Evolutionary conservation across 257 asterid genomes (phyloP), one percentile per base, ranked within the genome.

Genomic region (Solanum microdontum): DNA sequence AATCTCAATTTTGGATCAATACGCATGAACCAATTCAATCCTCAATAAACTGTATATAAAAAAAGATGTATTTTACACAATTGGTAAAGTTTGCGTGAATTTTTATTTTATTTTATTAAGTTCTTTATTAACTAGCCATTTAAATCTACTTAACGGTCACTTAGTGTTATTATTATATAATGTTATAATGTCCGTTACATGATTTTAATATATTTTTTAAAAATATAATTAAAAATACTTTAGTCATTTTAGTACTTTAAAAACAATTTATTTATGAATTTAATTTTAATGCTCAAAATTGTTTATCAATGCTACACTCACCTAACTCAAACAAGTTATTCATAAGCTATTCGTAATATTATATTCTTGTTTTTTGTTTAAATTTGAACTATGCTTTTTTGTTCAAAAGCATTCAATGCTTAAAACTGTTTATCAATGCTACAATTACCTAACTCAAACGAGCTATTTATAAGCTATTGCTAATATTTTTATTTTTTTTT

Each of bases 91-190:
- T 55, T 19, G 23, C 24, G 64, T 19, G 64, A 55, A 17, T 17
- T 17, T 55, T 19, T 55, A 55, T 17, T 17, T 48, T 48, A 48
- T 48, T 48, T 48, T 48, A 6, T 55, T 55, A 55, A 17, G 3
- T 55, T 55, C n/a, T 55, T 55, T 19, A 19, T 55, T 55, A n/a
- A 64, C 6, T 10, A 58, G 32, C 12, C 15, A 64, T 64, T 64
- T 64, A 64, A 64, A 2, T 64, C 17, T 64, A 24, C 26, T 19
- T 58, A 58, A 19, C 4, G 24, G 66, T 58, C 66, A 19, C 24
- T 58, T 58, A 19, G 24, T 58, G 66, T 58, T 19, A 58, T 58
- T 58, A 58, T 98, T 95, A 58, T 19, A 1, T 7, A 58, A 58
- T 58, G 11, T 58, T 19, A 19, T 58, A 58, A 58, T 7, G 26